Percentiles rank a stretch among this genome's conserved stretches.
Evolutionary conservation across 208 protist species (phyloP).

Genomic region (Acanthamoeba rhysodes): DNA sequence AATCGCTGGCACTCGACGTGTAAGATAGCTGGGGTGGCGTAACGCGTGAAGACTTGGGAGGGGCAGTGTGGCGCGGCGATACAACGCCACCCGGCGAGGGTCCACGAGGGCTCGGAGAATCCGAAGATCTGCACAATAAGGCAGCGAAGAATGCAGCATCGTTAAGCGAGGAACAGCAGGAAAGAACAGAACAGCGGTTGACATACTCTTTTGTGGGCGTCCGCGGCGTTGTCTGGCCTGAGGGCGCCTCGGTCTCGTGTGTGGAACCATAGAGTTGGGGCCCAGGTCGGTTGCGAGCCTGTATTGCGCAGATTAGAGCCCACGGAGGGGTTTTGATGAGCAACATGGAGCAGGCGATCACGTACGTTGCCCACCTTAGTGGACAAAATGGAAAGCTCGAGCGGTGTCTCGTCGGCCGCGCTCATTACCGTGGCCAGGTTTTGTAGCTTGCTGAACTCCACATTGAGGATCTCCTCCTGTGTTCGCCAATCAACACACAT

Average conservation of each 20-base stretch:
- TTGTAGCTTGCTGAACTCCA: slow-evolving; percentile 68
- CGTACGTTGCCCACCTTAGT: slow-evolving; percentile 35
- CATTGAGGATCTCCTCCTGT: slow-evolving; percentile 73
- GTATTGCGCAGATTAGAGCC: not conserved
- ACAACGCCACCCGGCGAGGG: not conserved
- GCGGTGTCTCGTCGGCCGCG: slow-evolving; percentile 18
- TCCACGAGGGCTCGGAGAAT: not conserved
- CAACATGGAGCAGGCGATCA: not conserved
- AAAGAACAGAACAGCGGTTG: not conserved
- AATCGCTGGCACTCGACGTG: not conserved
- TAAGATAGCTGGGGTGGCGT: not conserved
- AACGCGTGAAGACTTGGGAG: not conserved
- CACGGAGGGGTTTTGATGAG: not conserved
- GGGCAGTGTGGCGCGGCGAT: not conserved
- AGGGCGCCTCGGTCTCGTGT: not conserved
- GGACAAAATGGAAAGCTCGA: slow-evolving; percentile 50
- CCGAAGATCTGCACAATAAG: not conserved
- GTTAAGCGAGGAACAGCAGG: not conserved
- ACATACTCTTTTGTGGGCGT: not conserved
- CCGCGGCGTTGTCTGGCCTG: not conserved
- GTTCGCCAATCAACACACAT: not conserved
- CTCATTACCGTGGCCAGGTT: slow-evolving; percentile 59
- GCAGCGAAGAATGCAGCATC: not conserved
- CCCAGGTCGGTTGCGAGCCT: not conserved
- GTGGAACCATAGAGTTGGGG: not conserved